phyloP scores from a whole-genome alignment of 106 monocot genomes.

The Dioscorea zingiberensis region DNA sequence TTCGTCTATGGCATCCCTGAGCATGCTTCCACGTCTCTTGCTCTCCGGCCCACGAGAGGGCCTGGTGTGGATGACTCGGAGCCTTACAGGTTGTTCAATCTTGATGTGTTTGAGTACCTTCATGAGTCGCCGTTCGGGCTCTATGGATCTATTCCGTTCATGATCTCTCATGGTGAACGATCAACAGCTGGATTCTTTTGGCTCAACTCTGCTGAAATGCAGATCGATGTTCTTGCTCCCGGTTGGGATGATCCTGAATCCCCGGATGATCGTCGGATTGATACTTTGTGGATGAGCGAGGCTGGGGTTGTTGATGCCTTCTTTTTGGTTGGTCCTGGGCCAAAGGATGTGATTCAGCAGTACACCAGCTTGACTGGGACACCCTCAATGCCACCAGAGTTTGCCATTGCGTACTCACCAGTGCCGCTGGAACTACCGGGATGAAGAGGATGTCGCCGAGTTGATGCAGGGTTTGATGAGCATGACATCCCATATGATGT shows the following conservation, averaged over 20 bases:
- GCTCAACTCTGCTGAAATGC: slow-evolving; percentile 98
- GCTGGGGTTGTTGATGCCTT: slow-evolving; percentile 88
- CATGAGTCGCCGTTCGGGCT: slow-evolving; percentile 91
- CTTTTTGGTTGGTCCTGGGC: slow-evolving; percentile 87
- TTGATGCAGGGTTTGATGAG: slow-evolving; percentile 90
- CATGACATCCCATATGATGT: slow-evolving; percentile 99
- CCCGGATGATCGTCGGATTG: slow-evolving; percentile 22
- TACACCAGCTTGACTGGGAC: slow-evolving; percentile 78
- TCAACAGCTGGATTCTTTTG: slow-evolving; percentile 85
- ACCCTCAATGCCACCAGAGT: slow-evolving; percentile 80
- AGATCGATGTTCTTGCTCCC: slow-evolving; percentile 88
- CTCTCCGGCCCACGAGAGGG: slow-evolving; percentile 64
- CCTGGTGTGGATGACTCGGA: slow-evolving; percentile 83
- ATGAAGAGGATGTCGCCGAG: slow-evolving; percentile 83
- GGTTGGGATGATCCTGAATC: slow-evolving; percentile 54
- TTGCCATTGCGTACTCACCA: slow-evolving; percentile 89
- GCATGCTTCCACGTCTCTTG: slow-evolving; percentile 64
- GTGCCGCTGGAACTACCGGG: slow-evolving; percentile 98
- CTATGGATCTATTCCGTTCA: slow-evolving; percentile 93
- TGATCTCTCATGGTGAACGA: slow-evolving; percentile 69
- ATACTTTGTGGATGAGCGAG: slow-evolving; percentile 95
- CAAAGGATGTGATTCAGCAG: slow-evolving; percentile 81
- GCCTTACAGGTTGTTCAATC: slow-evolving; percentile 89
- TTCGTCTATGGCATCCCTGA: slow-evolving; percentile 97
- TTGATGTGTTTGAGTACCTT: slow-evolving; percentile 92